These are phyloP conservation scores for Fistulinella prunicolor DNA, from an alignment of 768 basidiomycete species.

Conservation along the genomic window DNA sequence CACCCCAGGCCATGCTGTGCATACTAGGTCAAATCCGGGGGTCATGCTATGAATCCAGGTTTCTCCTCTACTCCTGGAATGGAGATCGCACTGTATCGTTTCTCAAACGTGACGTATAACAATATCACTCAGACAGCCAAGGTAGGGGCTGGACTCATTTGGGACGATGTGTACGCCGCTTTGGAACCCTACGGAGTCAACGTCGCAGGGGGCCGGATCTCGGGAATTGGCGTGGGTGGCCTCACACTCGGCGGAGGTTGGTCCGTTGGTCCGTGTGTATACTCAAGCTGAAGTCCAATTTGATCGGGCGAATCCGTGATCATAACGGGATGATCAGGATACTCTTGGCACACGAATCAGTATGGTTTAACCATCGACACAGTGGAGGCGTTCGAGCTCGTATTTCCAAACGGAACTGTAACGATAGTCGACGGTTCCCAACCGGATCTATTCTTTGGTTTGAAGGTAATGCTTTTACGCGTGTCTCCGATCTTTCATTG, in stretches of 20 bases:
- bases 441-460: conserved; percentile 42
- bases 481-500: not conserved
- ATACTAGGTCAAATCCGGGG: conserved; percentile 61
- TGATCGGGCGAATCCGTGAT: not conserved
- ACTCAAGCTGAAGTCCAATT: too few relatives aligned
- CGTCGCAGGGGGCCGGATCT: conserved; percentile 52
- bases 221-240: conserved; percentile 58
- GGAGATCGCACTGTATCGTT: conserved; percentile 52
- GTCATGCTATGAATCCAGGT: conserved; percentile 50
- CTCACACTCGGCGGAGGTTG: conserved; percentile 56
- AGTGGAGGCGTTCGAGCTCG: conserved; percentile 53
- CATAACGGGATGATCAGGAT: not conserved
- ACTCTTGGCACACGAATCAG: conserved; percentile 54
- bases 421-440: conserved; percentile 27
- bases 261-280: not conserved
- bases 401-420: conserved; percentile 44
- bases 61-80: conserved; percentile 59
- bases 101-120: conserved; percentile 41
- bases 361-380: conserved; percentile 56
- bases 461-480: conserved; percentile 33
- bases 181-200: conserved; percentile 50
- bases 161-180: conserved; percentile 60
- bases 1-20: not conserved
- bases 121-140: conserved; percentile 35
- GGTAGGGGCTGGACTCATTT: conserved; percentile 44